Base-by-base conservation (phyloP, 225 moss, liverwort and hornwort species). In the Thuidium tamariscinum region DNA sequence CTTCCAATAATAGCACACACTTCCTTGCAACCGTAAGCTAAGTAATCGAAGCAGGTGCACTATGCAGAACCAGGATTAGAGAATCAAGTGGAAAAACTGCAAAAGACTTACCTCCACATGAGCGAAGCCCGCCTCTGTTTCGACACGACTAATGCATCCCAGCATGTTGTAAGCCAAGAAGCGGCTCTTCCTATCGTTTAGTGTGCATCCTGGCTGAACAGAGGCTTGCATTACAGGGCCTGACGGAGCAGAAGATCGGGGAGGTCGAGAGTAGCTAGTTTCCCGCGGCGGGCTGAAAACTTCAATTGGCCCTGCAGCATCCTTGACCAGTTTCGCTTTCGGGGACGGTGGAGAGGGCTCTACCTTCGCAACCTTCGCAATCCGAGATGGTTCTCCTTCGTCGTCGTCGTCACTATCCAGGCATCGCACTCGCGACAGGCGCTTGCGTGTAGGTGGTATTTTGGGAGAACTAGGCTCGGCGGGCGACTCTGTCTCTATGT, bases 121-220 rank as follows among this genome's bases (percentile, higher is more conserved):
- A 59, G 92, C 94, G 19, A 96, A 92, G 62, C 95, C 98, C 2
- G 89, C 87, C 16, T 93, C 95, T 12, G 83, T 88, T 59, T 95
- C 95, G 22, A 92, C 92, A 61, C 95, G 96, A 61, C 90, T 95
- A 36, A 99, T 95, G 90, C 95, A 92, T 32, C 97, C 99, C 63
- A 99, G 85, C 87, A 99, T 89, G 70, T 89, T 97, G 88, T 99
- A 99, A 30, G 99, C 92, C 89, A 99, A 83, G 84, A 99, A 97
- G 44, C 97, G 90, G 60, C 91, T 90, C 89, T 88, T 88, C 9
- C 97, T 96, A 25, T 87, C 84, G 4, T 66, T 71, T n/a, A 71
- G 78, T 16, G 99, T 99, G 59, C 94, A 92, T 32, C 97, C 99
- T 48, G 97, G 93, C 83, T 97, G 99, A 61, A 96, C 84, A 56